Conservation (phyloP, 768 basidiomycete genomes). For the Tephrocybe sp. region DNA sequence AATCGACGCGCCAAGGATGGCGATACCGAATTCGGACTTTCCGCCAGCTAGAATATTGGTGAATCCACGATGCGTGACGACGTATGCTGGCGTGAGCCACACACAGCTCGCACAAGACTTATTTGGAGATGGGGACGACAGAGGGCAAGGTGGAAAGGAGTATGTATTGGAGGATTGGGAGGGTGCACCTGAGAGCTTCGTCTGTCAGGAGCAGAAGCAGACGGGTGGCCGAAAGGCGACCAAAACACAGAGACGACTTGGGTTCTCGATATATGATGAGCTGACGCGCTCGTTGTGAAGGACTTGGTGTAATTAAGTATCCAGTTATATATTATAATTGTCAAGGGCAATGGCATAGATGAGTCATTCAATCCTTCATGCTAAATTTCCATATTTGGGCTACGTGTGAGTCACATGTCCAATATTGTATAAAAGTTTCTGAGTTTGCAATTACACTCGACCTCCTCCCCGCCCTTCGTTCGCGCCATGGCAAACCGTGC, state of each 20-base stretch:
- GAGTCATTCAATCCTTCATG: too few species aligned
- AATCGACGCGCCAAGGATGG: conserved; percentile 38
- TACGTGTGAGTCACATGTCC: not conserved
- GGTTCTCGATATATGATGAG: conserved; percentile 82
- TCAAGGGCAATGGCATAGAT: too few species aligned
- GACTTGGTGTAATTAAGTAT: not conserved
- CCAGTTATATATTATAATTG: too few species aligned
- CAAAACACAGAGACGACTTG: conserved; percentile 82
- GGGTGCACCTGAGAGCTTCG: conserved; percentile 94
- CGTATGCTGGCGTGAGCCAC: conserved; percentile 96
- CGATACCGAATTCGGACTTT: conserved; percentile 87
- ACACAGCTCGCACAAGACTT: conserved; percentile 93
- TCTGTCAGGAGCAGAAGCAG: conserved; percentile 93
- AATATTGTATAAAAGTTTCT: not conserved
- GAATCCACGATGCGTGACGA: conserved; percentile 95
- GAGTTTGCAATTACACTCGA: too few species aligned
- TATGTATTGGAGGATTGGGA: conserved; percentile 95
- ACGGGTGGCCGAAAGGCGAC: conserved; percentile 88
- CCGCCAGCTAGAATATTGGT: conserved; percentile 88
- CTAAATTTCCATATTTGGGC: not conserved
- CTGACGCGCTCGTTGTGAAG: conserved; percentile 28
- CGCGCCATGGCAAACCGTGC: conserved; percentile 14
- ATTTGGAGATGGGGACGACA: conserved; percentile 80
- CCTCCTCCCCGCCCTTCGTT: too few species aligned
- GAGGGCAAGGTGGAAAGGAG: conserved; percentile 44